Evolutionary conservation across 2,329 filamentous ascomycete genomes (phyloP), one percentile per base, ranked within the genome.

Genomic region (Coniochaeta ligniaria): DNA sequence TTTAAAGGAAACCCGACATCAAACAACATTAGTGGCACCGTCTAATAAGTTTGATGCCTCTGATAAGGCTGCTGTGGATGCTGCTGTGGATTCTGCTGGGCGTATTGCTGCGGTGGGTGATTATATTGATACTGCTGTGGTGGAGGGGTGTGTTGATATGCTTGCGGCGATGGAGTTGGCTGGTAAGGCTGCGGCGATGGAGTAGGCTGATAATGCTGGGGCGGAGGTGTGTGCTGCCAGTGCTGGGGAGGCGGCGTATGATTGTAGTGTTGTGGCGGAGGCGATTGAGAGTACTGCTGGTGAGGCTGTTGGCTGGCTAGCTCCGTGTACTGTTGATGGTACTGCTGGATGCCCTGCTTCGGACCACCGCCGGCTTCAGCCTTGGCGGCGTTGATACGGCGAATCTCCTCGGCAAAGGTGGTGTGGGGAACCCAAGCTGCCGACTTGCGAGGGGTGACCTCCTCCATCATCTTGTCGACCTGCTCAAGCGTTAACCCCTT

Each of bases 401-500:
- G 67, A 67, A 69, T 68, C 62, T 68, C 64, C 47, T 65, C 60
- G 16, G 67, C 68, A 61, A 68, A 69, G 35, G 68, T 69, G 1
- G 60, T 65, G 31, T 62, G 66, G 1, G 68, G 65, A 58, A 43
- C 61, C 68, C 68, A 69, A 3, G 36, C 52, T 8, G 47, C 61
- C 41, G 66, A 68, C 60, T 60, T 59, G 22, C 67, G 61, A 45
- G 69, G 65, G 50, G 62, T 64, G 16, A 64, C 64, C 62, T 68
- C 65, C 63, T 69, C 67, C 65, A 71, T 67, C 65, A 71, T 69
- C 59, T 62, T 64, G 57, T 70, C 68, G 54, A 71, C 67, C 60
- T 71, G 68, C 64, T 70, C 68, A 6, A 70, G 66, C 31, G 67
- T 68, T 17, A 69, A 61, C 20, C 69, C 68, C 66, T 69, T 71